A percentile compares a stretch with the other conserved stretches of the same genome.
These are phyloP conservation scores for Cercospora janseana DNA, from an alignment of 2,329 filamentous ascomycete genomes.

Conservation along the genomic window DNA sequence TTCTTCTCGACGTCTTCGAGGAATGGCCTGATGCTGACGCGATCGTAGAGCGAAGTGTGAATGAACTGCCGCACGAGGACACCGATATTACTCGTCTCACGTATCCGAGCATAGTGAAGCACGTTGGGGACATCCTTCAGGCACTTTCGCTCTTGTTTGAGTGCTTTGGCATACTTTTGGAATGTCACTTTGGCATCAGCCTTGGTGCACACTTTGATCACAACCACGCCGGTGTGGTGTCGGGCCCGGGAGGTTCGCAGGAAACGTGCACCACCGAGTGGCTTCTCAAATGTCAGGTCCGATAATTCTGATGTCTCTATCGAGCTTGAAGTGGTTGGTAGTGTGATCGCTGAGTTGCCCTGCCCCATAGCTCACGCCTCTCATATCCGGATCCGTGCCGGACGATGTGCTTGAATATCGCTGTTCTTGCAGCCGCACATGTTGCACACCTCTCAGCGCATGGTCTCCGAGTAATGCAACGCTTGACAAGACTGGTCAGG, in stretches of 20 bases:
- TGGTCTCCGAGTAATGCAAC: no score
- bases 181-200: conserved; percentile 73
- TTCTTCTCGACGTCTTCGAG: conserved; percentile 98
- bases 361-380: conserved; percentile 70
- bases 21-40: conserved; percentile 92
- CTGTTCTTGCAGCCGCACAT: background rate
- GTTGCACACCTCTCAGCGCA: no score
- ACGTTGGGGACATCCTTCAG: conserved; percentile 86
- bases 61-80: conserved; percentile 93
- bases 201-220: conserved; percentile 94
- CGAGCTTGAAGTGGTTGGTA: conserved; percentile 85
- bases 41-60: conserved; percentile 95
- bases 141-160: conserved; percentile 78
- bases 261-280: conserved; percentile 85
- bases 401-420: background rate
- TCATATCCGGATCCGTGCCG: conserved; percentile 6
- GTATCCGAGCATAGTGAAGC: conserved; percentile 80
- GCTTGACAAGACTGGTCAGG: no score
- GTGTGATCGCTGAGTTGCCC: conserved; percentile 82
- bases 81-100: conserved; percentile 88
- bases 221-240: conserved; percentile 83
- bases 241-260: conserved; percentile 94
- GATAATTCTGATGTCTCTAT: conserved; percentile 92
- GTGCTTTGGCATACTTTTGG: conserved; percentile 71
- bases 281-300: conserved; percentile 88